Evolutionary conservation across 2,329 filamentous ascomycete species (phyloP), one percentile per base, ranked within the genome.

Genomic region (Cordyceps fumosorosea): DNA sequence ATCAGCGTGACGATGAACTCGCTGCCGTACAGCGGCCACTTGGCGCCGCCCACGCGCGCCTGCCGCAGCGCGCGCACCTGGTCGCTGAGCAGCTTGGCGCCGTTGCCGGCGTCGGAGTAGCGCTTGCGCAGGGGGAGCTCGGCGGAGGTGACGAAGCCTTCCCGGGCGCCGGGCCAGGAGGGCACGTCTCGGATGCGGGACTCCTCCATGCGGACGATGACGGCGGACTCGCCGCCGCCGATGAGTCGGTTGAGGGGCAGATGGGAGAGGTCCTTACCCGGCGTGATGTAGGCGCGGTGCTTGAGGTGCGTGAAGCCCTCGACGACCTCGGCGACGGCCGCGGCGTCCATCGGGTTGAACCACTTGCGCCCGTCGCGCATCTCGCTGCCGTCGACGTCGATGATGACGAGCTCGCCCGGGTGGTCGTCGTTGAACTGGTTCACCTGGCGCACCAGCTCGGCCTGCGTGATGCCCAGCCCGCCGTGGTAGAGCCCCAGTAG

Each of bases 351-450:
- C 20, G 68, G 47, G 0, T 14, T 3, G 5, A 42, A 18, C n/a
- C 45, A 12, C n/a, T 44, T 65, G 7, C n/a, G 14, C 12, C 52
- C 55, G 16, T 51, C 20, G 2, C 22, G 53, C 56, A 54, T 51
- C 1, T 67, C 65, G 2, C 8, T 10, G 34, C 63, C 50, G 42
- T 72, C 65, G 14, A 75, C 62, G 55, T 75, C 73, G 61, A 67
- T 66, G 60, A 75, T 73, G 67, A 72, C 66, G 52, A 75, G 66
- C 64, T 75, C 73, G 12, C 73, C 73, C 3, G 72, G 72, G 24
- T 66, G 52, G 6, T 68, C 47, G 0, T 62, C 34, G 53, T 69
- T 71, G 64, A 73, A 75, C 4, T 63, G 32, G 63, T 73, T 74
- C 62, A 73, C 64, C 3, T 65, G 62, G 5, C 65, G 53, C 14